Percentiles rank a stretch among this genome's conserved stretches.
These are phyloP conservation scores for Spirogloea muscicola DNA, from an alignment of 139 green algal genomes.

Conservation along the genomic window DNA sequence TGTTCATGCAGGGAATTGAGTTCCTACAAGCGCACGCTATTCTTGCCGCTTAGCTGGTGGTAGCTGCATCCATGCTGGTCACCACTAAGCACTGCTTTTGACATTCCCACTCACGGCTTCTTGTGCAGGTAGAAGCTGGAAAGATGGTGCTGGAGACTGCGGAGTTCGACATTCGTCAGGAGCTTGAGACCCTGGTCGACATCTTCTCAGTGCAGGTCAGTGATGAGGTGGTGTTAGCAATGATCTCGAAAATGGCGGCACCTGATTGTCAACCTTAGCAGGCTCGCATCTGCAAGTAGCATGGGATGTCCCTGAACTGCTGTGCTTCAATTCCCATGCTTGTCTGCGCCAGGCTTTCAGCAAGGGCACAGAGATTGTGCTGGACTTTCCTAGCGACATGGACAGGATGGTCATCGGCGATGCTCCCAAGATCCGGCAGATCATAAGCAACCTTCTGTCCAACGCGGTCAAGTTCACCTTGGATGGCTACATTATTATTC, in stretches of 20 bases:
- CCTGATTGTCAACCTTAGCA: too few species aligned
- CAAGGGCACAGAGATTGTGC: constrained; percentile 35
- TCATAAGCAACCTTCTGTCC: constrained; percentile 27
- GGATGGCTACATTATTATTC: constrained; percentile 31
- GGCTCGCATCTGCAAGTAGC: too few species aligned
- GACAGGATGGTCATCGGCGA: constrained; percentile 29
- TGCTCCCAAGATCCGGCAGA: constrained; percentile 9
- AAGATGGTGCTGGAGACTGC: constrained; percentile 36
- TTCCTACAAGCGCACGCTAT: too few species aligned
- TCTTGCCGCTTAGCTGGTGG: too few species aligned
- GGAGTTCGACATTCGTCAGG: constrained; percentile 36
- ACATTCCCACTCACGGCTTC: too few species aligned
- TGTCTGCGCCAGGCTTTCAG: constrained; percentile 3
- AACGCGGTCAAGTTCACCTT: constrained; percentile 47
- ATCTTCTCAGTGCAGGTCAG: constrained; percentile 41
- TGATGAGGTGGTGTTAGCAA: too few species aligned
- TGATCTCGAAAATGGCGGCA: too few species aligned
- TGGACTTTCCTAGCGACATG: constrained; percentile 30
- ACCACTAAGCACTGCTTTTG: too few species aligned
- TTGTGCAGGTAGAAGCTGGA: constrained; percentile 34
- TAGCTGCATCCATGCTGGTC: too few species aligned
- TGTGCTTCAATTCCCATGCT: background rate
- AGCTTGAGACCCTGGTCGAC: constrained; percentile 41
- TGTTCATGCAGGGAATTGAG: too few species aligned
- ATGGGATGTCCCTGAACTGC: too few species aligned